These are phyloP conservation scores for Wickerhamiella australiensis DNA, from an alignment of 805 yeast species.

Conservation along the genomic window DNA sequence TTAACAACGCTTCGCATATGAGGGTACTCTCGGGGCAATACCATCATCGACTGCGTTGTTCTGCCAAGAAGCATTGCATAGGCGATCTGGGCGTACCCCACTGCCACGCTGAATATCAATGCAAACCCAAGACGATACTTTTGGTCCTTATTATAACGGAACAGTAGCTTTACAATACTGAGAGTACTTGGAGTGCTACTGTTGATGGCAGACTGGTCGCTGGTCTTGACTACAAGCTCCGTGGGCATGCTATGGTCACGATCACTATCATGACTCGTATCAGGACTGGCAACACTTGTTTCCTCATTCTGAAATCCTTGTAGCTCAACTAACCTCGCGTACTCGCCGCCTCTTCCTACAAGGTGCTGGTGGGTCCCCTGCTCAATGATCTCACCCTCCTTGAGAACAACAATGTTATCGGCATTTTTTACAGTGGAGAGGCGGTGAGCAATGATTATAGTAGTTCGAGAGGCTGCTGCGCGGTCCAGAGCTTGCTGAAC, in stretches of 20 bases:
- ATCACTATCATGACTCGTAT: too few relatives aligned
- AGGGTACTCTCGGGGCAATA: slow-evolving; percentile 12
- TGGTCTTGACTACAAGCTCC: too few relatives aligned
- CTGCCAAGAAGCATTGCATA: slow-evolving; percentile 21
- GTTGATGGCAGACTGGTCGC: not conserved
- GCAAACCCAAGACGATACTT: slow-evolving; percentile 16
- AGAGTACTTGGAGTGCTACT: not conserved
- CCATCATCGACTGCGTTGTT: slow-evolving; percentile 17
- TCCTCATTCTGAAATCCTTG: slow-evolving; percentile 14
- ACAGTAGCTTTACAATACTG: slow-evolving; percentile 10
- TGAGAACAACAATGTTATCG: slow-evolving; percentile 35
- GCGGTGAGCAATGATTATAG: slow-evolving; percentile 40
- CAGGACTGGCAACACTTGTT: too few relatives aligned
- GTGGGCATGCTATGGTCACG: too few relatives aligned
- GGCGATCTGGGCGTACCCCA: slow-evolving; percentile 21
- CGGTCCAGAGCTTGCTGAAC: slow-evolving; percentile 20
- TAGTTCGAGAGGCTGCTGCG: slow-evolving; percentile 25
- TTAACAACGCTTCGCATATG: slow-evolving; percentile 19
- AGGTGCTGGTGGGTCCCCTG: slow-evolving; percentile 29
- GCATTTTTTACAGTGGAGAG: slow-evolving; percentile 38
- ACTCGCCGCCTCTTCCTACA: slow-evolving; percentile 19
- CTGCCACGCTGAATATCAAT: slow-evolving; percentile 14
- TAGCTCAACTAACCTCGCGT: slow-evolving; percentile 24
- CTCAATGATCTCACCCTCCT: slow-evolving; percentile 35
- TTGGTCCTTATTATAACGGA: slow-evolving; percentile 17